Percentiles rank a stretch among this genome's conserved stretches.
Evolutionary conservation across 345 rosid genomes (phyloP).

Genomic region (Viola odorata): DNA sequence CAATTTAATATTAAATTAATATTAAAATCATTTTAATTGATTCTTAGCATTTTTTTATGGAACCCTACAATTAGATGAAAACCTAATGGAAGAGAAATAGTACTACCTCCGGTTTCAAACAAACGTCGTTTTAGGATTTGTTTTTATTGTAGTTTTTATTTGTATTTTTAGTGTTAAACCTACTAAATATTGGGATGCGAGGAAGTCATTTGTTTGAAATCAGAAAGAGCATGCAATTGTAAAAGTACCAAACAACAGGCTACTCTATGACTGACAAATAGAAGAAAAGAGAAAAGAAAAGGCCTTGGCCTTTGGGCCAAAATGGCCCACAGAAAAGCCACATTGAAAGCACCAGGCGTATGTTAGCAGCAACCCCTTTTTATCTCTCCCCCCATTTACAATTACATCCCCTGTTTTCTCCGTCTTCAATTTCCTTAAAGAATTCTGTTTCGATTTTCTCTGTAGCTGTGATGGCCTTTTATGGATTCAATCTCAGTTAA

Average conservation of each 20-base stretch:
- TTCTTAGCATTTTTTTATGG: too few species aligned
- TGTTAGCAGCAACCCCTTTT: constrained; percentile 1
- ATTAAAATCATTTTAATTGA: too few species aligned
- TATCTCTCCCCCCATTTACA: neutral
- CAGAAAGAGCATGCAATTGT: neutral
- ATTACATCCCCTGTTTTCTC: neutral
- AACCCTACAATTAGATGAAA: too few species aligned
- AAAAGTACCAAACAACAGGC: too few species aligned
- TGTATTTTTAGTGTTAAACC: too few species aligned
- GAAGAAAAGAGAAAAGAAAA: neutral
- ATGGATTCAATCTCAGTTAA: neutral
- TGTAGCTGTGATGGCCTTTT: neutral
- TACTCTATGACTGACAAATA: too few species aligned
- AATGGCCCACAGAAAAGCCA: neutral
- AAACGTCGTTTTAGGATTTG: too few species aligned
- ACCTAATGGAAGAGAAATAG: too few species aligned
- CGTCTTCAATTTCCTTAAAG: neutral
- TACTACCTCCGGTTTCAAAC: too few species aligned
- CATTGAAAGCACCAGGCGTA: constrained; percentile 6
- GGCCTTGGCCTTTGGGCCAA: constrained; percentile 3
- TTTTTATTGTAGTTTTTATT: too few species aligned
- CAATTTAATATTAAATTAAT: too few species aligned
- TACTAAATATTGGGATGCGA: too few species aligned
- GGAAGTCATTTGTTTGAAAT: neutral
- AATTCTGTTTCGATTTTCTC: neutral